A percentile compares a stretch with the other conserved stretches of the same genome.
Conservation (phyloP, 2,329 filamentous ascomycete genomes). For the Epichloe glyceriae region DNA sequence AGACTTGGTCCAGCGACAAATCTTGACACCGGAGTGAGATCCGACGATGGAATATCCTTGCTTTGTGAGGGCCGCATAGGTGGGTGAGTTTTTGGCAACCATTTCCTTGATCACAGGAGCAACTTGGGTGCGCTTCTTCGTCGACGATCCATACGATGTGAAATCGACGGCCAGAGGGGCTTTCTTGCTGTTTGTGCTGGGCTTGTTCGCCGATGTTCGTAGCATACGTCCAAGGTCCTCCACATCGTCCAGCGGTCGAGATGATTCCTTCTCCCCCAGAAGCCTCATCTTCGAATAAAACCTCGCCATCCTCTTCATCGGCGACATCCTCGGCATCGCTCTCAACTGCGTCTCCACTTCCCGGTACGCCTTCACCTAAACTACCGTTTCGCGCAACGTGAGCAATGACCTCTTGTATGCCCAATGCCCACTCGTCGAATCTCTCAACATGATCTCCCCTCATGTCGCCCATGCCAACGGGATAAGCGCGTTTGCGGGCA, state of each 20-base stretch:
- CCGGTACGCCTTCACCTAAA: slow-evolving; percentile 53
- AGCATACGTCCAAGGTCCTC: slow-evolving; percentile 69
- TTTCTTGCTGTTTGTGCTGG: slow-evolving; percentile 16
- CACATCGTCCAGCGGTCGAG: slow-evolving; percentile 54
- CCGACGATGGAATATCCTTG: slow-evolving; percentile 95
- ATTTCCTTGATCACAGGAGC: slow-evolving; percentile 62
- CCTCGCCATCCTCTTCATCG: slow-evolving; percentile 45
- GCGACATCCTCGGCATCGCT: slow-evolving; percentile 64
- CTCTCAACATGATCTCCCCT: slow-evolving; percentile 57
- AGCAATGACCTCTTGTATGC: slow-evolving; percentile 57
- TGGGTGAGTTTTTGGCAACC: slow-evolving; percentile 85
- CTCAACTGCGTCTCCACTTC: slow-evolving; percentile 73
- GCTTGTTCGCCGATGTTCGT: slow-evolving; percentile 29
- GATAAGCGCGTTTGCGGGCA: slow-evolving; percentile 72
- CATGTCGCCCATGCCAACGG: slow-evolving; percentile 76
- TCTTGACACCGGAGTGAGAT: slow-evolving; percentile 91
- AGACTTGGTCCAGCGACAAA: slow-evolving; percentile 97
- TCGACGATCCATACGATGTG: slow-evolving; percentile 51
- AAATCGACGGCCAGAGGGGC: slow-evolving; percentile 71
- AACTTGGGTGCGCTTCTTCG: slow-evolving; percentile 29
- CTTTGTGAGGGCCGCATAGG: slow-evolving; percentile 79
- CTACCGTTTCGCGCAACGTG: slow-evolving; percentile 47
- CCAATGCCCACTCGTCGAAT: slow-evolving; percentile 64
- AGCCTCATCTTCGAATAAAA: slow-evolving; percentile 29
- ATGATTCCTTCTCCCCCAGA: slow-evolving; percentile 19